Base-by-base conservation (phyloP, 129 eudicot species). In the Rutidosis leptorrhynchoides region DNA sequence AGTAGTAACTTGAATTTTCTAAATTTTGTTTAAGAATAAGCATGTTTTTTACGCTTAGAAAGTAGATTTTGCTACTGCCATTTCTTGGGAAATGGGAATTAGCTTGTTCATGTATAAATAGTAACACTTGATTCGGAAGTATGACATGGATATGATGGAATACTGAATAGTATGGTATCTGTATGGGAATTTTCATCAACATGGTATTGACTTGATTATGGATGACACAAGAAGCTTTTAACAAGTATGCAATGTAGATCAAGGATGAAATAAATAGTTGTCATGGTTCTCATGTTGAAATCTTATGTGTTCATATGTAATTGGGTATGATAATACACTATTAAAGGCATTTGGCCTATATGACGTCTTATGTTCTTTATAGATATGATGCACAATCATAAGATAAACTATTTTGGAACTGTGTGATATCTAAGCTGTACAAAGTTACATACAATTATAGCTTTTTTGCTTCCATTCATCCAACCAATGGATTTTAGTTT, bases 41-140 rank as follows among this genome's bases (percentile, higher is more conserved):
- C 51, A 42, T 70, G 59, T 19, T 58, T 70, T 45, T 16, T 46
- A 29, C 37, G 25, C 49, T 71, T 45, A 60, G 35, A 48, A 71
- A 32, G 25, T 14, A 61, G 17, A 46, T 35, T 30, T 29, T 60
- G 68, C 35, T 6, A 46, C 46, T 69, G 22, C 23, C 21, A n/a
- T 60, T 1, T 71, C 11, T 46, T 48, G 32, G 61, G 3, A 61
- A 46, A 58, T 25, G 65, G 56, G 40, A 42, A 70, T 43, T 23
- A 42, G 7, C 17, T 2, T 15, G 49, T 60, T 59, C 25, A 48
- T 60, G 35, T 69, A 56, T 37, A 25, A 56, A 23, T 64, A 53
- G 43, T 10, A 24, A 69, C 43, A 37, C 65, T 37, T 69, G 56
- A 24, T 57, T 40, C 43, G 30, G 30, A 43, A 46, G 58, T 19